These are phyloP conservation scores for Cyclanthera cordifolia DNA, from an alignment of 306 rosid genomes.

Conservation along the genomic window DNA sequence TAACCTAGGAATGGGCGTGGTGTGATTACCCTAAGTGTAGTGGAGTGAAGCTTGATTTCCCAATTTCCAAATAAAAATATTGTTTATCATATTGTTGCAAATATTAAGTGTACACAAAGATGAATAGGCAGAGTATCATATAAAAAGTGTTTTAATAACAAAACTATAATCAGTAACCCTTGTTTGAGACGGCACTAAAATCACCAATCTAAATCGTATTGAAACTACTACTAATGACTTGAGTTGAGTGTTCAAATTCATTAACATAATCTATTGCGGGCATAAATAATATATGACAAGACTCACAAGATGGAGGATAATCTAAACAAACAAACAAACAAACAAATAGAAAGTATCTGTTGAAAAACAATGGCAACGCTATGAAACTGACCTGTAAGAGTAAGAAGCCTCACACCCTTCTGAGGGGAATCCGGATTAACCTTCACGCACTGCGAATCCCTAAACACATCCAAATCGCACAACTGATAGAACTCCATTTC, in stretches of 20 bases:
- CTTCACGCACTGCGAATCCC: slow-evolving; percentile 56
- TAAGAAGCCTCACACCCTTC: slow-evolving; percentile 87
- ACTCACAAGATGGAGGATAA: neutral
- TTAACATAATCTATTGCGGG: neutral
- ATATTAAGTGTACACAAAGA: neutral
- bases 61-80: no score
- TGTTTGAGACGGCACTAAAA: neutral
- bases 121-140: neutral
- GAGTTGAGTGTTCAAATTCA: neutral
- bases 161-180: neutral
- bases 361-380: neutral
- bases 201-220: neutral
- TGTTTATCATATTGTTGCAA: neutral
- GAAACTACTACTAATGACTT: neutral
- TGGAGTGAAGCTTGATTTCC: no score
- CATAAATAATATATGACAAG: neutral
- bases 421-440: slow-evolving; percentile 98
- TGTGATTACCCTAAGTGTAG: no score
- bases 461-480: slow-evolving; percentile 49
- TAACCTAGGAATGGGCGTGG: no score
- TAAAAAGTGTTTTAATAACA: neutral
- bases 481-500: slow-evolving; percentile 35
- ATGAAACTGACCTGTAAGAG: slow-evolving; percentile 59
- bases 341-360: neutral
- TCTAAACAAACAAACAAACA: neutral